These are phyloP conservation scores for Sugiyamaella chiloensis DNA, from an alignment of 805 yeast species.

Conservation along the genomic window DNA sequence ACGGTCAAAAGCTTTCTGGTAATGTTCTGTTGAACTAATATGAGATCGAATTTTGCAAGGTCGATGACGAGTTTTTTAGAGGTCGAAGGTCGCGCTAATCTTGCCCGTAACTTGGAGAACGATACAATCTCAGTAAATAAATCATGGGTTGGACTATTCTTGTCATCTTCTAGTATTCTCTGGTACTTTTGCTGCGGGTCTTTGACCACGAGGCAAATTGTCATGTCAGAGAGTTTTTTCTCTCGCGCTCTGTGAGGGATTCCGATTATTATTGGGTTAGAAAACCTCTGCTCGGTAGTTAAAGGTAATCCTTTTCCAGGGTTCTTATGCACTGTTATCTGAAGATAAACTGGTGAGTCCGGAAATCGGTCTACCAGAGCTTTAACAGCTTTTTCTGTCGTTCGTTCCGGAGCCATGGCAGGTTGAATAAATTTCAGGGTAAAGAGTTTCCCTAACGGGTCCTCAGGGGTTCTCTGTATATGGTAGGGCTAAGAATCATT, in stretches of 20 bases:
- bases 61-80: conserved; percentile 49
- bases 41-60: conserved; percentile 47
- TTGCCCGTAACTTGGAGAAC: conserved; percentile 51
- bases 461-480: no score
- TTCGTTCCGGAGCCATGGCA: neutral
- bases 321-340: conserved; percentile 15
- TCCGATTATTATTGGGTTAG: conserved; percentile 21
- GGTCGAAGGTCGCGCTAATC: conserved; percentile 20
- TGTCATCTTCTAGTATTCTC: conserved; percentile 43
- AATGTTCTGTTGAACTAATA: conserved; percentile 68
- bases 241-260: conserved; percentile 21
- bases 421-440: conserved; percentile 3
- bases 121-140: conserved; percentile 59
- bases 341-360: conserved; percentile 19
- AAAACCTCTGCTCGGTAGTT: conserved; percentile 6
- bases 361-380: conserved; percentile 13
- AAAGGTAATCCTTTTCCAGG: conserved; percentile 8
- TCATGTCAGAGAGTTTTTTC: conserved; percentile 18
- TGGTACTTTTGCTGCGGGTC: conserved; percentile 65
- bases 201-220: conserved; percentile 53
- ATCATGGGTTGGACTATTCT: conserved; percentile 55
- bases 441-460: no score
- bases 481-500: no score
- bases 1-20: conserved; percentile 57
- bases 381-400: conserved; percentile 14